Conservation (phyloP, 1,284 basidiomycete genomes). For the Taiwanofungus camphoratus region DNA sequence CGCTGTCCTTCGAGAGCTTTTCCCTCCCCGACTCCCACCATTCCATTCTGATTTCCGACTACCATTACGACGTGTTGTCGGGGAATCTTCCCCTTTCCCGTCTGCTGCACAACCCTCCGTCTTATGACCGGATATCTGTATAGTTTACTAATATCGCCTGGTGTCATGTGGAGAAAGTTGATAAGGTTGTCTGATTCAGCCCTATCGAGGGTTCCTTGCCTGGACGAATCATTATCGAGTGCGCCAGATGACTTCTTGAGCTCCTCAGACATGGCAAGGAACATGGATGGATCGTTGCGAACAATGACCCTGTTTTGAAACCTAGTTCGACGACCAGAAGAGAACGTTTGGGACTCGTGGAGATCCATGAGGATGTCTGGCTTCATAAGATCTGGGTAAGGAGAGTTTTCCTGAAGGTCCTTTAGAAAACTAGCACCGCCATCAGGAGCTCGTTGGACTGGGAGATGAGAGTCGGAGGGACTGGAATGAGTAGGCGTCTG, state of each 20-base stretch:
- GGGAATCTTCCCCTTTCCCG: constrained; percentile 79
- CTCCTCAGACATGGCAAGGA: constrained; percentile 18
- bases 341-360: constrained; percentile 45
- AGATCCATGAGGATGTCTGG: constrained; percentile 57
- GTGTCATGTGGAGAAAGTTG: constrained; percentile 23
- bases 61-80: constrained; percentile 68
- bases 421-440: too few relatives aligned
- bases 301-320: constrained; percentile 54
- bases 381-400: constrained; percentile 52
- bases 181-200: constrained; percentile 16
- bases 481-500: not conserved
- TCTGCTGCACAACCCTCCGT: constrained; percentile 74
- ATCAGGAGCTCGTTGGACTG: too few relatives aligned
- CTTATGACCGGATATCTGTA: constrained; percentile 54
- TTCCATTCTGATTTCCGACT: constrained; percentile 81
- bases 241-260: constrained; percentile 7
- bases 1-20: constrained; percentile 60
- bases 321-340: constrained; percentile 42
- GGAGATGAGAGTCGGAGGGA: constrained; percentile 4
- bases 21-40: constrained; percentile 88
- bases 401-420: constrained; percentile 5
- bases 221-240: too few relatives aligned
- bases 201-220: constrained; percentile 12
- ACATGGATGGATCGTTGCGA: constrained; percentile 51
- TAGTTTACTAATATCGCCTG: constrained; percentile 31